These are phyloP conservation scores for Trichosporon sp. DNA, from an alignment of 1,284 basidiomycete species.

Conservation along the genomic window DNA sequence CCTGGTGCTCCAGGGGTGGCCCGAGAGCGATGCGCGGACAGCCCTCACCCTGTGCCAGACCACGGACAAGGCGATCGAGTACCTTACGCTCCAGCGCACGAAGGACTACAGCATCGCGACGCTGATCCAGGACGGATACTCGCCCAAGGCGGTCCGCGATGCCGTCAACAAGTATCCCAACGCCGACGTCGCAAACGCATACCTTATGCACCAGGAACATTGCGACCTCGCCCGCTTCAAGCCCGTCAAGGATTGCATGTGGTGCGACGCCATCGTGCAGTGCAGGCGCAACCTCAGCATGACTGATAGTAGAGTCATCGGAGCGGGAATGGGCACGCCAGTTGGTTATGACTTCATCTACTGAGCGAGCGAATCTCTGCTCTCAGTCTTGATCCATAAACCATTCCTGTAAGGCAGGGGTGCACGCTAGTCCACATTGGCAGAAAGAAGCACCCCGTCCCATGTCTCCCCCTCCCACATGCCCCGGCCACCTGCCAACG, in stretches of 20 bases:
- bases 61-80: slow-evolving; percentile 1
- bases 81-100: slow-evolving; percentile 1
- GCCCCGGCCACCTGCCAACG: too few species aligned
- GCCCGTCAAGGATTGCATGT: slow-evolving; percentile 8
- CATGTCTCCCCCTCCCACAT: too few species aligned
- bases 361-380: not conserved
- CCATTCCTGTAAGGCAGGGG: not conserved
- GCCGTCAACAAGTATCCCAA: slow-evolving; percentile 5
- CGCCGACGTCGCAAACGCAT: slow-evolving; percentile 11
- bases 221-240: slow-evolving; percentile 11
- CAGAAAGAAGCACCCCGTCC: too few species aligned
- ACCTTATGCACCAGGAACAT: not conserved
- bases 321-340: slow-evolving; percentile 11
- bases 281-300: slow-evolving; percentile 3
- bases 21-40: slow-evolving; percentile 2
- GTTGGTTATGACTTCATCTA: slow-evolving; percentile 2
- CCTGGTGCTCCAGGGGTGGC: slow-evolving; percentile 10
- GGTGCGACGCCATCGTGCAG: slow-evolving; percentile 12
- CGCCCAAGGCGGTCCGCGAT: not conserved
- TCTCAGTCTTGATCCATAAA: not conserved
- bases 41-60: not conserved
- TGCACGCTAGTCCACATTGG: too few species aligned
- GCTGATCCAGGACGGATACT: slow-evolving; percentile 9
- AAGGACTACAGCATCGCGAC: slow-evolving; percentile 3
- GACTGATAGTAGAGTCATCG: slow-evolving; percentile 9